These are phyloP conservation scores for Exophiala oligosperma DNA, from an alignment of 2,329 filamentous ascomycete genomes.

Conservation along the genomic window DNA sequence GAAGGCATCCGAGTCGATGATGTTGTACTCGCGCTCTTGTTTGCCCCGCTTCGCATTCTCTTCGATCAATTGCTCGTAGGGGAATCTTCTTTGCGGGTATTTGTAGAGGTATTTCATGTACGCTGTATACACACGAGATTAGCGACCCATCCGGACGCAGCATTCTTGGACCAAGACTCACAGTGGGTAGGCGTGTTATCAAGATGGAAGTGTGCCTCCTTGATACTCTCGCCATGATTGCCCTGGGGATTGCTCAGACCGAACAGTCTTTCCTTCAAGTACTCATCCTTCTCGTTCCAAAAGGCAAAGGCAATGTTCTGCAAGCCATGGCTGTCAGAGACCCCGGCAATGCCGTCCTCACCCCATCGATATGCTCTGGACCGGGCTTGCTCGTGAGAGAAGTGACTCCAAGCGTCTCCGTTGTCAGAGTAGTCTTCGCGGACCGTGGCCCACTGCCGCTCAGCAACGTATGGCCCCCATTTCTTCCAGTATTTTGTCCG, in stretches of 20 bases:
- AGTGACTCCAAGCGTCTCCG: conserved; percentile 96
- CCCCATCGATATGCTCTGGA: conserved; percentile 92
- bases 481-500: conserved; percentile 94
- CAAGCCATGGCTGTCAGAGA: conserved; percentile 86
- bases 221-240: conserved; percentile 95
- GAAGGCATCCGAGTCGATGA: conserved; percentile 85
- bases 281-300: conserved; percentile 96
- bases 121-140: conserved; percentile 37
- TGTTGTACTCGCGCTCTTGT: conserved; percentile 83
- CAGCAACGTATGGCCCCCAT: conserved; percentile 92
- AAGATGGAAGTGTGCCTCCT: conserved; percentile 93
- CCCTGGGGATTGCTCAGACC: conserved; percentile 94
- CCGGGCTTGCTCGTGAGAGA: conserved; percentile 87
- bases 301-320: conserved; percentile 96
- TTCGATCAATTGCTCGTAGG: conserved; percentile 82
- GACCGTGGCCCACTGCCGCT: conserved; percentile 90
- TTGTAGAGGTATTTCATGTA: conserved; percentile 99
- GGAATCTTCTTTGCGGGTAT: conserved; percentile 88
- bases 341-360: conserved; percentile 93
- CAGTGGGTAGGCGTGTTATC: conserved; percentile 79
- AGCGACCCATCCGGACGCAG: conserved; percentile 3
- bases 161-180: conserved; percentile 33
- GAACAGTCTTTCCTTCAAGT: conserved; percentile 92
- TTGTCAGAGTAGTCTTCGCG: conserved; percentile 88
- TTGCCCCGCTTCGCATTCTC: conserved; percentile 78